Evolutionary conservation across 345 rosid genomes (phyloP), one percentile per base, ranked within the genome.

Genomic region (Murraya koenigii): DNA sequence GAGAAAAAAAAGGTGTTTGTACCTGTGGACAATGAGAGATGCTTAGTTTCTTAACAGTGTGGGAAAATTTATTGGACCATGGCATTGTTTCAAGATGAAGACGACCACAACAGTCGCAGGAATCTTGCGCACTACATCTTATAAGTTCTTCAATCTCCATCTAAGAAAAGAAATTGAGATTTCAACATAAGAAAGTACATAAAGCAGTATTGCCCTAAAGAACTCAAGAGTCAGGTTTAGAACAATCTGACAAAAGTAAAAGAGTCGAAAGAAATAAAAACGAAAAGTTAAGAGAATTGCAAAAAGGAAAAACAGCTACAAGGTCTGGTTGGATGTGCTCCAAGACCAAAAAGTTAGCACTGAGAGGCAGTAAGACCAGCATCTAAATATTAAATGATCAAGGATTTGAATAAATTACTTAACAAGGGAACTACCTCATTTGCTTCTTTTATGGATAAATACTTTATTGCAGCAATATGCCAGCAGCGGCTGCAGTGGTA

Each of bases 11-110:
- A 20, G 60, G 36, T 76, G 47, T 23, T 62, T 62, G 63, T 85
- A 93, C 99, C 98, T 88, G 84, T 4, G 97, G 98, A 71, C 84
- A 81, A 52, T 91, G 96, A 67, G 94, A 87, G 41, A 95, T 85
- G 38, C 58, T 84, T 77, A 90, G 85, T 76, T 88, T 92, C 86
- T 89, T 92, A 64, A 85, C 36, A 66, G 90, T 82, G 54, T 13
- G 71, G 5, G 94, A 91, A 82, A 85, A 86, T 54, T 86, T 87
- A 84, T 91, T 89, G 38, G 94, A 89, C 94, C 96, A 91, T 26
- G 98, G 96, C 77, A 92, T 82, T 72, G 28, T 80, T 64, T 87
- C 77, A 22, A 90, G 94, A 87, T 69, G 62, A 61, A 63, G 41
- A 76, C 64, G 72, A 30, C 72, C 82, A 76, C 62, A 83, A 82